A percentile compares a stretch with the other conserved stretches of the same genome.
phyloP scores from a whole-genome alignment of 305 asterid genomes.

The Plantago coronopus region DNA sequence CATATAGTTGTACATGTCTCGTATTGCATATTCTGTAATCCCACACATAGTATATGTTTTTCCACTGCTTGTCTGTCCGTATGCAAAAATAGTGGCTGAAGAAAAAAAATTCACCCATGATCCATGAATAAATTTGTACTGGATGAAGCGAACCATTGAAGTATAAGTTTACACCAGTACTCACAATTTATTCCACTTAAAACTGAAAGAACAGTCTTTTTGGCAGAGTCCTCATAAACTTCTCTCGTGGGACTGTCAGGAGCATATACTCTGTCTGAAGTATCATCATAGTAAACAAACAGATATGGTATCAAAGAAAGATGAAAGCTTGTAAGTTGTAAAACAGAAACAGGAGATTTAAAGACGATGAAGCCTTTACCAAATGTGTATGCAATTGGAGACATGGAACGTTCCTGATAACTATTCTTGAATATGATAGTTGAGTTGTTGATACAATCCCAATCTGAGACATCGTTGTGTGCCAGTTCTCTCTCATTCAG shows the following conservation, averaged over 20 bases:
- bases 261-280: constrained; percentile 79
- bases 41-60: constrained; percentile 92
- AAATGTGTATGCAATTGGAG: constrained; percentile 66
- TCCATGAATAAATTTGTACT: constrained; percentile 9
- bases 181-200: constrained; percentile 85
- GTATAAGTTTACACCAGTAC: constrained; percentile 15
- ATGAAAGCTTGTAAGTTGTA: background rate
- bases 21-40: constrained; percentile 54
- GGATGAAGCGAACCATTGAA: background rate
- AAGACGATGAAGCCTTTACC: constrained; percentile 36
- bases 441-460: constrained; percentile 88
- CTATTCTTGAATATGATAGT: constrained; percentile 67
- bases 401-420: constrained; percentile 53
- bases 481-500: constrained; percentile 59
- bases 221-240: constrained; percentile 92
- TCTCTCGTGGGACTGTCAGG: constrained; percentile 51
- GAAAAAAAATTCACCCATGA: constrained; percentile 20
- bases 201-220: constrained; percentile 74
- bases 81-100: constrained; percentile 91
- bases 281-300: background rate
- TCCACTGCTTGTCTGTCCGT: constrained; percentile 98
- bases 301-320: background rate
- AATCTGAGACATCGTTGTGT: constrained; percentile 51
- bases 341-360: background rate
- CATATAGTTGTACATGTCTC: constrained; percentile 70